Conservation (phyloP, 495 filamentous ascomycete species). For the Hyaloscypha finlandica region DNA sequence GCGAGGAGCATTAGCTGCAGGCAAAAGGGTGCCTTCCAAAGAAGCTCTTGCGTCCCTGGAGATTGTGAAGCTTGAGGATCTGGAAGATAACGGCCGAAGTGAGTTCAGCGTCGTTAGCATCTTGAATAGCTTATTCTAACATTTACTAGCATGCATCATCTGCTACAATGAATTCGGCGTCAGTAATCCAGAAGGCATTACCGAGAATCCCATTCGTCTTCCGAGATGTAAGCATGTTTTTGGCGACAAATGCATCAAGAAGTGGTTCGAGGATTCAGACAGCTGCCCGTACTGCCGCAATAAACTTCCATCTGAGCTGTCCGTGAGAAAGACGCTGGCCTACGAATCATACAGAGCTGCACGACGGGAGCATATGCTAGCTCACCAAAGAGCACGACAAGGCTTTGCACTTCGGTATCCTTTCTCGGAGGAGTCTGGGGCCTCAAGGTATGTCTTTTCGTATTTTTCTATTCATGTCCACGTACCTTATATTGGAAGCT, state of each 20-base stretch:
- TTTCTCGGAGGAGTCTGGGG: slow-evolving; percentile 10
- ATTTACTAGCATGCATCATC: slow-evolving; percentile 49
- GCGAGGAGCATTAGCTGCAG: slow-evolving; percentile 40
- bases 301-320: slow-evolving; percentile 52
- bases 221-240: slow-evolving; percentile 61
- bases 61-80: slow-evolving; percentile 41
- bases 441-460: slow-evolving; percentile 5
- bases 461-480: neutral
- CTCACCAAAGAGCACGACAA: slow-evolving; percentile 6
- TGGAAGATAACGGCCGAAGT: slow-evolving; percentile 50
- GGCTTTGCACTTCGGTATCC: neutral
- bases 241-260: slow-evolving; percentile 60
- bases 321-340: slow-evolving; percentile 10
- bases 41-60: slow-evolving; percentile 47
- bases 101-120: slow-evolving; percentile 31
- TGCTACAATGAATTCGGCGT: slow-evolving; percentile 59
- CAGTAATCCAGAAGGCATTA: slow-evolving; percentile 50
- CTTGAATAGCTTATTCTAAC: slow-evolving; percentile 13
- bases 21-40: slow-evolving; percentile 48
- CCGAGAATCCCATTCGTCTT: slow-evolving; percentile 51
- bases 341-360: slow-evolving; percentile 15
- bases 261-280: slow-evolving; percentile 60
- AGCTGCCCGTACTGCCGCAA: slow-evolving; percentile 61
- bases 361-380: slow-evolving; percentile 13
- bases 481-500: too few relatives aligned